These are phyloP conservation scores for Deinandra increscens DNA, from an alignment of 129 eudicot species.

Conservation along the genomic window DNA sequence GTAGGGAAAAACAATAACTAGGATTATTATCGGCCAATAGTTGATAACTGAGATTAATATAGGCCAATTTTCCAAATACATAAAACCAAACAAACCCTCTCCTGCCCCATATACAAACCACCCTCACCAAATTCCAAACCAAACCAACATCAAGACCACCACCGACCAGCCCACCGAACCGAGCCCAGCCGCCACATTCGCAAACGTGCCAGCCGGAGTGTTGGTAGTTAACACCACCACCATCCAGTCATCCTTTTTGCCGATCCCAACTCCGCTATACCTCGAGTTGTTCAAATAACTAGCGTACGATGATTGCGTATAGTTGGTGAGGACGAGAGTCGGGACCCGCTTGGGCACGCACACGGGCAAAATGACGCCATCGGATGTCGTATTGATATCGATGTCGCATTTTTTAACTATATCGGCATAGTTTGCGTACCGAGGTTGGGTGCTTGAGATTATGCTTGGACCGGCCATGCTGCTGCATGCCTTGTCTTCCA, in stretches of 20 bases:
- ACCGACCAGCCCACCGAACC: background rate
- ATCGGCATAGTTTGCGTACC: constrained; percentile 37
- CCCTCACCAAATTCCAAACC: constrained; percentile 18
- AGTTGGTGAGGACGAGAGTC: constrained; percentile 73
- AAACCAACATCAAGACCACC: constrained; percentile 18
- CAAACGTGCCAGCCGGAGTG: constrained; percentile 50
- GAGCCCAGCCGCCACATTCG: constrained; percentile 20
- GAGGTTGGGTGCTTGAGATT: constrained; percentile 32
- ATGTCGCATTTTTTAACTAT: constrained; percentile 46
- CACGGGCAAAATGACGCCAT: constrained; percentile 61
- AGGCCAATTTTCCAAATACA: background rate
- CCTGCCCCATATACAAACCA: constrained; percentile 3
- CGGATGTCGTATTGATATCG: constrained; percentile 45
- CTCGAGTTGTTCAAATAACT: constrained; percentile 49
- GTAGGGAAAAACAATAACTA: no score
- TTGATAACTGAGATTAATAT: no score
- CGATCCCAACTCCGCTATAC: constrained; percentile 63
- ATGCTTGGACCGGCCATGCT: constrained; percentile 37
- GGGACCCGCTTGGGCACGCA: constrained; percentile 48
- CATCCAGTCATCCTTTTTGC: constrained; percentile 70
- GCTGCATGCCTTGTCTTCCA: constrained; percentile 47
- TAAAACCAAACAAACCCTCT: background rate
- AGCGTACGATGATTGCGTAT: constrained; percentile 54
- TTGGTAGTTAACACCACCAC: constrained; percentile 60
- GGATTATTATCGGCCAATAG: no score